Evolutionary conservation across 768 basidiomycete genomes (phyloP).

Genomic region (Mycena leptocephala): DNA sequence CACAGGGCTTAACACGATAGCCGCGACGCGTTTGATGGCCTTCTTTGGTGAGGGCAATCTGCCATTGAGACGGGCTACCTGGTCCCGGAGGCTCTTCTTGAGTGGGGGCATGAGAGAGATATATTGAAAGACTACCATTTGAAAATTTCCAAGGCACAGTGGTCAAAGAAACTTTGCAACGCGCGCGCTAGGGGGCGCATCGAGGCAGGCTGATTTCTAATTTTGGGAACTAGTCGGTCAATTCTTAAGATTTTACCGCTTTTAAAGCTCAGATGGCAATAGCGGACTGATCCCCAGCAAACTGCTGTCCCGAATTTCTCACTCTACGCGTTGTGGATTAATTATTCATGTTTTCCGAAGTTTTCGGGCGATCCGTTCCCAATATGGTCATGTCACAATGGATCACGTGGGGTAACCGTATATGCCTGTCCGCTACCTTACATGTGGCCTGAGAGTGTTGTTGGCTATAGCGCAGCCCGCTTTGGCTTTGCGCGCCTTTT

Average conservation of each 20-base stretch:
- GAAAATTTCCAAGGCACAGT: background rate
- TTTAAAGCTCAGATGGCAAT: background rate
- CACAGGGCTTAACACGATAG: too few species aligned
- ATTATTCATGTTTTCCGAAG: background rate
- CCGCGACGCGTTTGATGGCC: too few species aligned
- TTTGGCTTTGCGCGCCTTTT: too few species aligned
- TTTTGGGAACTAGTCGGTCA: slow-evolving; percentile 9
- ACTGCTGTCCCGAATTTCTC: background rate
- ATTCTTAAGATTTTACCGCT: background rate
- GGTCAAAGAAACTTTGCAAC: slow-evolving; percentile 24
- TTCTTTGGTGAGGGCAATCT: too few species aligned
- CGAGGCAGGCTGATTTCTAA: background rate
- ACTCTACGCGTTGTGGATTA: background rate
- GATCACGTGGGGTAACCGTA: slow-evolving; percentile 23
- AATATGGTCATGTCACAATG: background rate
- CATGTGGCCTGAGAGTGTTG: too few species aligned
- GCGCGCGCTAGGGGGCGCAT: background rate
- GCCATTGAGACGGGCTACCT: too few species aligned
- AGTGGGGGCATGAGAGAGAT: too few species aligned
- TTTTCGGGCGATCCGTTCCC: background rate
- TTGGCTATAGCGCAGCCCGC: too few species aligned
- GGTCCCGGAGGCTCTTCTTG: too few species aligned
- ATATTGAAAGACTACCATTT: too few species aligned
- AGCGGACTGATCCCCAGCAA: background rate
- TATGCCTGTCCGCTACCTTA: slow-evolving; percentile 17